These are phyloP conservation scores for Dichotomocladium elegans DNA, from an alignment of 371 early-diverging fungal genomes.

Conservation along the genomic window DNA sequence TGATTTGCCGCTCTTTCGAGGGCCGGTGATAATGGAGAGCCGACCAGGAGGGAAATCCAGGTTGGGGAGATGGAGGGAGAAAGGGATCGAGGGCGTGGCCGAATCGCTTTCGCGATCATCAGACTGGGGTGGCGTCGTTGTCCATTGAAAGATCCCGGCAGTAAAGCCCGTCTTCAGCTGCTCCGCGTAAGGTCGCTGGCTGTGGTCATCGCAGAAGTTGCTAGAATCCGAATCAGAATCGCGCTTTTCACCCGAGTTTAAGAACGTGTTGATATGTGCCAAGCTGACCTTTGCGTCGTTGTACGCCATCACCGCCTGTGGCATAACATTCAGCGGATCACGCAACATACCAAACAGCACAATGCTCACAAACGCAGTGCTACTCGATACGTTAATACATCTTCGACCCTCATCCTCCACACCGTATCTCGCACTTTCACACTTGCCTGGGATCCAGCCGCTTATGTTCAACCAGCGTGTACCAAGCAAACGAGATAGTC, in stretches of 20 bases:
- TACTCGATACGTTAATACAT: constrained; percentile 1
- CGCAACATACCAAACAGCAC: constrained; percentile 61
- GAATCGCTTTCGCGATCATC: background rate
- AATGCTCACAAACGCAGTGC: constrained; percentile 63
- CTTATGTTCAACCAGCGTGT: constrained; percentile 59
- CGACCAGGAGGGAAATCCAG: constrained; percentile 53
- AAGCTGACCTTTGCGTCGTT: constrained; percentile 55
- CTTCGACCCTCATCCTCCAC: too few species aligned
- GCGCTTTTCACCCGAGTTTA: constrained; percentile 27
- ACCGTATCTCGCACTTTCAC: too few species aligned
- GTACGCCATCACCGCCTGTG: constrained; percentile 57
- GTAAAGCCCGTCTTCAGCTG: constrained; percentile 20
- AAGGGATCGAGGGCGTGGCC: background rate
- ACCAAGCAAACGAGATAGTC: constrained; percentile 60
- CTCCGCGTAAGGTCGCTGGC: constrained; percentile 8
- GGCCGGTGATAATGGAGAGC: constrained; percentile 60
- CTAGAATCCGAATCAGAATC: constrained; percentile 8
- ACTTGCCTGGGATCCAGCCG: constrained; percentile 55
- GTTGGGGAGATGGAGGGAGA: constrained; percentile 17
- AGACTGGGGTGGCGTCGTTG: background rate
- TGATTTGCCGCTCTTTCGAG: constrained; percentile 64
- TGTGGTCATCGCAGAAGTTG: background rate
- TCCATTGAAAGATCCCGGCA: constrained; percentile 24
- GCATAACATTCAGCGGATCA: constrained; percentile 60
- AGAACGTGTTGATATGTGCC: constrained; percentile 48